Conservation (phyloP, 1,284 basidiomycete species). For the Sphaerobolus stellatus region DNA sequence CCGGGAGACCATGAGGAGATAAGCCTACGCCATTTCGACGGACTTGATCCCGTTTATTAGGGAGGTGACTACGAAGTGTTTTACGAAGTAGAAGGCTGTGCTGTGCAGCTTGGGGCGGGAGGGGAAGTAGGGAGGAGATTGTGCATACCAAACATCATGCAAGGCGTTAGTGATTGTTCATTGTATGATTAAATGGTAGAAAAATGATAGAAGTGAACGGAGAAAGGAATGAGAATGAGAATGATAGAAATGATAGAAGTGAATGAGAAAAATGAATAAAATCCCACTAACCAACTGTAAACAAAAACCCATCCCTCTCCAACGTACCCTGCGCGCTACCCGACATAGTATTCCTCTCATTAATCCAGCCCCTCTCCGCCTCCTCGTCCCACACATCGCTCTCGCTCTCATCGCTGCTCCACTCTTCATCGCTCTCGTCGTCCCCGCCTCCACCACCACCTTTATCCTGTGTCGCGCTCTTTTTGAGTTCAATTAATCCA, state of each 20-base stretch:
- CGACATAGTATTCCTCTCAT: not conserved
- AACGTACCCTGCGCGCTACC: not conserved
- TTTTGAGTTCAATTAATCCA: conserved; percentile 36
- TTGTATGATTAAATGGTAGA: conserved; percentile 18
- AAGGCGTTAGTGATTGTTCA: conserved; percentile 24
- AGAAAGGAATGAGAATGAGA: no score
- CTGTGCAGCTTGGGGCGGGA: conserved; percentile 22
- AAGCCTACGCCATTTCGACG: conserved; percentile 26
- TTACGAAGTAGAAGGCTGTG: conserved; percentile 25
- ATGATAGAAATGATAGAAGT: conserved; percentile 23
- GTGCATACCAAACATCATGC: conserved; percentile 26
- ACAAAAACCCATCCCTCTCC: conserved; percentile 11
- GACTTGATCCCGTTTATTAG: conserved; percentile 25
- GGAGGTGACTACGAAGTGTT: conserved; percentile 19
- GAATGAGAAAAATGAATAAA: not conserved
- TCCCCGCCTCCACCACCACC: no score
- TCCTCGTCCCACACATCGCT: conserved; percentile 35
- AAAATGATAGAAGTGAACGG: no score
- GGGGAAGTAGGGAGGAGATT: conserved; percentile 21
- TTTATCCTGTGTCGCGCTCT: no score
- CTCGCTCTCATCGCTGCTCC: no score
- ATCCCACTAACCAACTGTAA: not conserved
- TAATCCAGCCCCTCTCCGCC: conserved; percentile 35
- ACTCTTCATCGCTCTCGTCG: no score
- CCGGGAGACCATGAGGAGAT: conserved; percentile 22